These are phyloP conservation scores for Pycnococcus provasolii DNA, from an alignment of 139 green algal genomes.

Conservation along the genomic window DNA sequence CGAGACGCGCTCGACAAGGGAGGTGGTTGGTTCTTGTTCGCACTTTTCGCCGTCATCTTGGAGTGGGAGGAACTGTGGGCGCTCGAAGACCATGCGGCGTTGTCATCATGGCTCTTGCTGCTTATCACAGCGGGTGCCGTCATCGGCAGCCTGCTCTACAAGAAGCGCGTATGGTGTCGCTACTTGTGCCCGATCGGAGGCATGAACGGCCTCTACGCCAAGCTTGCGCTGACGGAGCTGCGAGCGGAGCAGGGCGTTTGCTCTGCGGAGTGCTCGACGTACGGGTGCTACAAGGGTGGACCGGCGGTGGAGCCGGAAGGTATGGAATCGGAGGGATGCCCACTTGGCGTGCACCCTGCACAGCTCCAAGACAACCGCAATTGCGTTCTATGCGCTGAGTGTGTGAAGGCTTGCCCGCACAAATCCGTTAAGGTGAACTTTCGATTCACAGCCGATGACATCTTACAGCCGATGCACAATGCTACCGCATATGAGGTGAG, in stretches of 20 bases:
- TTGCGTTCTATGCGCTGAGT: slow-evolving; percentile 64
- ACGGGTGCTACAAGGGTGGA: slow-evolving; percentile 58
- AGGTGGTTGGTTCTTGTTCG: slow-evolving; percentile 56
- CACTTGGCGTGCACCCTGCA: slow-evolving; percentile 59
- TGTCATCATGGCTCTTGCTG: slow-evolving; percentile 65
- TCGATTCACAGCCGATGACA: slow-evolving; percentile 44
- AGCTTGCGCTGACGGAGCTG: slow-evolving; percentile 66
- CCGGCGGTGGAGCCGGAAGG: slow-evolving; percentile 40
- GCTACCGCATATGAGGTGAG: slow-evolving; percentile 41
- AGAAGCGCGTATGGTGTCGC: slow-evolving; percentile 63
- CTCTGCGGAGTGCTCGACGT: slow-evolving; percentile 52
- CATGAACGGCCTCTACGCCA: slow-evolving; percentile 81
- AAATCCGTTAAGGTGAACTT: slow-evolving; percentile 48
- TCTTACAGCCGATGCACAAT: slow-evolving; percentile 46
- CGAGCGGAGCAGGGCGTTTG: slow-evolving; percentile 65
- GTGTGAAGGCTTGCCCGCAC: slow-evolving; percentile 53
- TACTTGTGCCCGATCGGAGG: slow-evolving; percentile 64
- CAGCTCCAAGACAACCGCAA: slow-evolving; percentile 63
- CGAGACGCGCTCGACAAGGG: slow-evolving; percentile 33
- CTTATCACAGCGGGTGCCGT: slow-evolving; percentile 70
- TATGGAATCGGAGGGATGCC: slow-evolving; percentile 50
- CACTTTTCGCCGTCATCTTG: slow-evolving; percentile 63
- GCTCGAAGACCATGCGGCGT: slow-evolving; percentile 50
- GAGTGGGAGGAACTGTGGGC: slow-evolving; percentile 75
- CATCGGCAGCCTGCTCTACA: slow-evolving; percentile 50